phyloP scores from a whole-genome alignment of 176 grass and related monocot species.

The Poa pratensis region DNA sequence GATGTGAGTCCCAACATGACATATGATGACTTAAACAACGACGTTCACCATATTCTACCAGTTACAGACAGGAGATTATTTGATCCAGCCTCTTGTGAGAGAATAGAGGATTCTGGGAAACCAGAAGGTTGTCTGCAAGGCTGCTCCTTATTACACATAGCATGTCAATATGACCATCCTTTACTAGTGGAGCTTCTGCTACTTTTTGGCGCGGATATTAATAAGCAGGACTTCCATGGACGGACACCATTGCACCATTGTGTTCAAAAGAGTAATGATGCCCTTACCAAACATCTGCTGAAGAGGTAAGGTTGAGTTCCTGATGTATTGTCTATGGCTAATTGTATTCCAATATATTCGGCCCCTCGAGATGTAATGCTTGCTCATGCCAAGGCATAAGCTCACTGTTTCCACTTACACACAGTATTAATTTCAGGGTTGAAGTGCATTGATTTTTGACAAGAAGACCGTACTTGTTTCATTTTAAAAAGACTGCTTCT shows the following conservation, averaged over 20 bases:
- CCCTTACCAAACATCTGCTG: slow-evolving; percentile 80
- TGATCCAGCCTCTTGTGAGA: slow-evolving; percentile 77
- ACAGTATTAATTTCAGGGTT: background rate
- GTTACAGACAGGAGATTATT: slow-evolving; percentile 56
- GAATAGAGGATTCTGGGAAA: slow-evolving; percentile 53
- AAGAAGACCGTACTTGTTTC: slow-evolving; percentile 21
- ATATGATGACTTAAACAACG: slow-evolving; percentile 65
- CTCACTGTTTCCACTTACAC: slow-evolving; percentile 15
- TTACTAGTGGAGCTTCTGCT: slow-evolving; percentile 76
- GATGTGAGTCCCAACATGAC: slow-evolving; percentile 63
- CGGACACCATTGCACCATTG: slow-evolving; percentile 91
- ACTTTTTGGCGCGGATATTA: slow-evolving; percentile 87
- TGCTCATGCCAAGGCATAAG: background rate
- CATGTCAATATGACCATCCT: slow-evolving; percentile 63
- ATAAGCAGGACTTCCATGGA: slow-evolving; percentile 91
- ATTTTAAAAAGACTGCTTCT: background rate
- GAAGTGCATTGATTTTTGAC: slow-evolving; percentile 4
- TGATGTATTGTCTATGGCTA: background rate
- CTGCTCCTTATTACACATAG: slow-evolving; percentile 80
- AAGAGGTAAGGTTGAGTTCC: slow-evolving; percentile 67
- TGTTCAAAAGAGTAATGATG: slow-evolving; percentile 82
- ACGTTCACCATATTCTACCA: slow-evolving; percentile 53
- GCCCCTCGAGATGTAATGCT: slow-evolving; percentile 17
- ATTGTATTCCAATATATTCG: slow-evolving; percentile 28
- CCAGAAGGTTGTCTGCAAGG: slow-evolving; percentile 84